phyloP scores from a whole-genome alignment of 768 basidiomycete species.

The Termitomyces eurrhizus region DNA sequence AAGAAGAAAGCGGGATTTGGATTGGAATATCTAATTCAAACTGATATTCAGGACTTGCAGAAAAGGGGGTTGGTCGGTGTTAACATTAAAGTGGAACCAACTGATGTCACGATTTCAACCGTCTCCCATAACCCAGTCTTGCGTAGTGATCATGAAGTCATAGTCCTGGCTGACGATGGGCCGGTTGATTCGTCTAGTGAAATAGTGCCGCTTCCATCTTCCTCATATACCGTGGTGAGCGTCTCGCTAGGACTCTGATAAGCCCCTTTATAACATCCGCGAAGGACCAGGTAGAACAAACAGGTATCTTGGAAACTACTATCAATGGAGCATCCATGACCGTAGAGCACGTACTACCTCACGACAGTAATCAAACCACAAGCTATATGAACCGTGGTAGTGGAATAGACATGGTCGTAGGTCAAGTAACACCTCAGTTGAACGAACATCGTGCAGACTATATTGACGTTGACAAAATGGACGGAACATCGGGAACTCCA shows the following conservation, averaged over 20 bases:
- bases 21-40: slow-evolving; percentile 12
- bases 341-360: background rate
- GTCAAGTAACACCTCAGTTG: background rate
- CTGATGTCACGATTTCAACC: background rate
- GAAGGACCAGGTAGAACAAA: background rate
- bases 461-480: slow-evolving; percentile 1
- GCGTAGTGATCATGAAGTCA: background rate
- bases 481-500: background rate
- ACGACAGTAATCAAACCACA: background rate
- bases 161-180: slow-evolving; percentile 5
- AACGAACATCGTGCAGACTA: background rate
- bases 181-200: background rate
- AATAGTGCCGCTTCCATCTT: background rate
- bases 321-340: background rate
- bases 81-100: slow-evolving; percentile 6
- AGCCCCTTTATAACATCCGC: background rate
- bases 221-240: slow-evolving; percentile 2
- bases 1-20: slow-evolving; percentile 12
- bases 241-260: background rate
- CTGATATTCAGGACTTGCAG: slow-evolving; percentile 16
- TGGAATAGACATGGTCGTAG: background rate
- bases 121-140: background rate
- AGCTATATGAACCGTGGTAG: background rate
- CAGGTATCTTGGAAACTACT: background rate
- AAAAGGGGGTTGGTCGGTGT: slow-evolving; percentile 6